Percentiles rank a stretch among this genome's conserved stretches.
These are phyloP conservation scores for Agroathelia rolfsii DNA, from an alignment of 1,284 basidiomycete genomes.

Conservation along the genomic window DNA sequence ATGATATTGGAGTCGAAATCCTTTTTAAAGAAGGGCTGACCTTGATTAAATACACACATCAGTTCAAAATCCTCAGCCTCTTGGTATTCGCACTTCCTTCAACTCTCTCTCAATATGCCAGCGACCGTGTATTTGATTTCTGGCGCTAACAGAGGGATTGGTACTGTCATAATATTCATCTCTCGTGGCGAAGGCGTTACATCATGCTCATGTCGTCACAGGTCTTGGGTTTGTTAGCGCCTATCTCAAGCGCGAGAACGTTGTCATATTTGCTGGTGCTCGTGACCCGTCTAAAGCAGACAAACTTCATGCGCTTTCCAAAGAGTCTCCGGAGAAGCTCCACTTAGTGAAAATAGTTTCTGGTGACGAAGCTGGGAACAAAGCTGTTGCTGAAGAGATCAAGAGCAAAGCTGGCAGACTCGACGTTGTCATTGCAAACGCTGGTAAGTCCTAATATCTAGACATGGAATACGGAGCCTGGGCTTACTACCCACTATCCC, in stretches of 20 bases:
- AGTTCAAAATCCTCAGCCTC: too few relatives aligned
- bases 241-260: background rate
- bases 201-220: background rate
- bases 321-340: background rate
- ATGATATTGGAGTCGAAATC: too few relatives aligned
- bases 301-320: background rate
- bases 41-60: too few relatives aligned
- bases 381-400: conserved; percentile 3
- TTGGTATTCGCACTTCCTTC: too few relatives aligned
- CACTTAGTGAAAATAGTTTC: background rate
- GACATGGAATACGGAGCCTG: too few relatives aligned
- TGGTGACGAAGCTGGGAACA: background rate
- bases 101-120: too few relatives aligned
- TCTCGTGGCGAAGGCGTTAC: background rate
- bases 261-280: conserved; percentile 1
- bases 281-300: background rate
- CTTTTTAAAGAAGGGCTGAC: too few relatives aligned
- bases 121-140: conserved; percentile 4
- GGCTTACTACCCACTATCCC: background rate
- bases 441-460: background rate
- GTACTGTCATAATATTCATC: background rate
- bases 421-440: conserved; percentile 5
- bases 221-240: background rate
- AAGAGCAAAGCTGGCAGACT: conserved; percentile 1
- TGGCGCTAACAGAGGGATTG: conserved; percentile 3